Evolutionary conservation across 331 rosid genomes (phyloP), one percentile per base, ranked within the genome.

Genomic region (Rosa hybrid): DNA sequence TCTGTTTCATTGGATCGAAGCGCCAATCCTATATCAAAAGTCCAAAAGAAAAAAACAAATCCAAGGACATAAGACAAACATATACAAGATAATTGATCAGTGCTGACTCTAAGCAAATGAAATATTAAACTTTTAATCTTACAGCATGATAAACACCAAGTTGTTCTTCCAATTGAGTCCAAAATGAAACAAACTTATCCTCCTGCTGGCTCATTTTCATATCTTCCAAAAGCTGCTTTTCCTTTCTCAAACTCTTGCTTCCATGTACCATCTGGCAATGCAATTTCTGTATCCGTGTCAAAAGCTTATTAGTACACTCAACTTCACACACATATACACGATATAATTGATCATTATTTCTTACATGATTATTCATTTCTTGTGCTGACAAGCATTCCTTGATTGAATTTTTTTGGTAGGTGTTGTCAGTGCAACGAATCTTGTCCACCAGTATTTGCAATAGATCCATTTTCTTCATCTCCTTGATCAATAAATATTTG

Each of bases 261-360:
- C 89, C 88, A 69, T 88, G 94, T 27, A 49, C 79, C 85, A 90
- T 76, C 80, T 77, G 44, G 56, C 71, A 78, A 69, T 77, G 77
- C 81, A 81, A 42, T 71, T 82, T 78, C 94, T 87, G 80, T 62
- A 13, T 59, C 65, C 13, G 6, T 5, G 16, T 23, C 64, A 59
- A 8, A 8, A 11, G 5, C 6, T 59, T n/a, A 59, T 59, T 11
- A 59, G 65, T 21, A n/a, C 65, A 57, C 30, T 59, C 16, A 59
- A 8, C 34, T 59, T 59, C 65, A 21, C 65, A 59, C 1, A 59
- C 30, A 59, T 59, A 59, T 34, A n/a, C 16, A 59, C 21, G 14
- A 59, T 21, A 7, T 57, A 25, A 10, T 21, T 59, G 64, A 59
- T 59, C 34, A 30, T 30, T 30, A 59, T 59, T 65, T 69, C 86